Evolutionary conservation across 225 moss, liverwort and hornwort species (phyloP).

Genomic region (Polytrichum formosum): DNA sequence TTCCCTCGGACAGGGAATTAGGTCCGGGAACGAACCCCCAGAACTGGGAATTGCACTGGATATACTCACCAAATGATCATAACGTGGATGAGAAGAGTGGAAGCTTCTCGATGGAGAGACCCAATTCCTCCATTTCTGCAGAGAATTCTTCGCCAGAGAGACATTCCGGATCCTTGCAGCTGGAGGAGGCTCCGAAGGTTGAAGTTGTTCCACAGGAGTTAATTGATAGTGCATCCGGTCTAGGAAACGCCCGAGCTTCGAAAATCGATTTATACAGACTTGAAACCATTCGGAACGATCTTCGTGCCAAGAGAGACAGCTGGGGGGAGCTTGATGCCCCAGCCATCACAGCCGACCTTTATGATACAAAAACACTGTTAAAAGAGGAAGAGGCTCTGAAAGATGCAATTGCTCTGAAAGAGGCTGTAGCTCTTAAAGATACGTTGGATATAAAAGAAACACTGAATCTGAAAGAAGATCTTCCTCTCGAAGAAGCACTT

Average conservation of each 20-base stretch:
- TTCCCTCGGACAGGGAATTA: constrained; percentile 9
- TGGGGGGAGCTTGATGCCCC: constrained; percentile 1
- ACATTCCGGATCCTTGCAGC: background rate
- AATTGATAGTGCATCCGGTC: constrained; percentile 12
- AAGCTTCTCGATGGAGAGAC: background rate
- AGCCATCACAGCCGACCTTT: constrained; percentile 3
- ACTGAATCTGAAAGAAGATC: background rate
- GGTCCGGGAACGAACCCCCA: constrained; percentile 11
- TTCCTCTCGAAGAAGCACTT: background rate
- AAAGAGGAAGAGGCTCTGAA: constrained; percentile 2
- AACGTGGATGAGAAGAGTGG: background rate
- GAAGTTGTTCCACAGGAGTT: constrained; percentile 26
- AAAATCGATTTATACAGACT: background rate
- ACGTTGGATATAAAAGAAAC: no score
- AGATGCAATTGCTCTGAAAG: background rate
- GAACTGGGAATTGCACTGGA: constrained; percentile 35
- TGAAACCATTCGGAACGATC: background rate
- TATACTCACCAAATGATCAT: constrained; percentile 10
- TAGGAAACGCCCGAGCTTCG: background rate
- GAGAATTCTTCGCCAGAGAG: background rate
- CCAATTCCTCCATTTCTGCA: background rate
- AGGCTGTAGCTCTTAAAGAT: background rate
- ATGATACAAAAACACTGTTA: background rate
- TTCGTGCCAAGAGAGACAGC: background rate
- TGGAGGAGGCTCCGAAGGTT: constrained; percentile 10